Conservation (phyloP, 2,329 filamentous ascomycete species). For the Geosmithia flava region DNA sequence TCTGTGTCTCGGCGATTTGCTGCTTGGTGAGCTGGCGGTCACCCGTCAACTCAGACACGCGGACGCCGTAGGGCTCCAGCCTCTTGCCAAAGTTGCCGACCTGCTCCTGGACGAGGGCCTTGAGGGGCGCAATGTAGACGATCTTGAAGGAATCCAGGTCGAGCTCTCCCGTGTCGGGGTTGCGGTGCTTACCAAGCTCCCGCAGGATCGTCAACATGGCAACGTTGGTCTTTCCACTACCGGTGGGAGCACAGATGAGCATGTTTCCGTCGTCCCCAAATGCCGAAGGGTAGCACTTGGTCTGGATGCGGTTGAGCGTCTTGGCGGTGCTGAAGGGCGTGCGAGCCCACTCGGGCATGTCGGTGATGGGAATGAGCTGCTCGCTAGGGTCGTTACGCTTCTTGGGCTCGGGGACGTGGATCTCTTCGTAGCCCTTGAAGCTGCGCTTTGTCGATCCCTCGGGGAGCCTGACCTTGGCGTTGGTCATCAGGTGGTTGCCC, state of each 20-base stretch:
- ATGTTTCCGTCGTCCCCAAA: slow-evolving; percentile 95
- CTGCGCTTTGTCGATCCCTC: slow-evolving; percentile 90
- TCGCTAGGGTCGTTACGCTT: slow-evolving; percentile 72
- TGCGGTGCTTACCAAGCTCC: slow-evolving; percentile 90
- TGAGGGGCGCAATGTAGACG: slow-evolving; percentile 91
- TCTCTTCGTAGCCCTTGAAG: slow-evolving; percentile 98
- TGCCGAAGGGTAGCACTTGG: slow-evolving; percentile 80
- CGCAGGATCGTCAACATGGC: slow-evolving; percentile 94
- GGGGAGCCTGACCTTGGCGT: slow-evolving; percentile 84
- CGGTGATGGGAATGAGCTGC: slow-evolving; percentile 67
- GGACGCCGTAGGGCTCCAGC: slow-evolving; percentile 81
- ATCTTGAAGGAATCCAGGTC: slow-evolving; percentile 97
- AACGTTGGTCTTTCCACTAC: slow-evolving; percentile 96
- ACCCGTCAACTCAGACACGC: slow-evolving; percentile 89
- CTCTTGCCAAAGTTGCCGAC: slow-evolving; percentile 94
- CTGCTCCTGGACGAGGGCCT: slow-evolving; percentile 93
- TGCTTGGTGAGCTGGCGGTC: slow-evolving; percentile 97
- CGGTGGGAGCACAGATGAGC: slow-evolving; percentile 93
- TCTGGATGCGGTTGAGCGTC: slow-evolving; percentile 89
- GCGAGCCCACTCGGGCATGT: slow-evolving; percentile 87
- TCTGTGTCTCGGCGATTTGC: slow-evolving; percentile 93
- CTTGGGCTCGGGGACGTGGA: slow-evolving; percentile 90
- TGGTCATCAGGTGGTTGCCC: slow-evolving; percentile 99
- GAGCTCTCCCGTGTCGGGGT: slow-evolving; percentile 82
- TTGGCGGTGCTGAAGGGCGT: slow-evolving; percentile 75